Evolutionary conservation across 2,329 filamentous ascomycete species (phyloP).

Genomic region (Stemphylium beticola): DNA sequence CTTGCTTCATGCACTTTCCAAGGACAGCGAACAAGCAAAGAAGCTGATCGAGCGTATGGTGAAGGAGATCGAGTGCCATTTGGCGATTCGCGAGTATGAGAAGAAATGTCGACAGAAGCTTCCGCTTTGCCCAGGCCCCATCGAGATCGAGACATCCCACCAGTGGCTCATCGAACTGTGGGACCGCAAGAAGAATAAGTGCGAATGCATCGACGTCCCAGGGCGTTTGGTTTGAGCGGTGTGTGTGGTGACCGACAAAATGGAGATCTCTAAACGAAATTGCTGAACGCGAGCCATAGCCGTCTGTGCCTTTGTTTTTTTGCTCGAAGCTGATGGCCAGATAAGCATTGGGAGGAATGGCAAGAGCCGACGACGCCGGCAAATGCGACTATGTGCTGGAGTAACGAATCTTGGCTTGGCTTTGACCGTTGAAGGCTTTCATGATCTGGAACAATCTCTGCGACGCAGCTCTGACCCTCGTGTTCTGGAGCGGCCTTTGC

Average conservation of each 20-base stretch:
- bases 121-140: slow-evolving; percentile 32
- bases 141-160: slow-evolving; percentile 27
- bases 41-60: slow-evolving; percentile 25
- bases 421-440: neutral
- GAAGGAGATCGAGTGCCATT: slow-evolving; percentile 27
- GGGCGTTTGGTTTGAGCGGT: neutral
- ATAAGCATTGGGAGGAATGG: neutral
- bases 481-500: neutral
- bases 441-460: slow-evolving; percentile 7
- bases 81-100: slow-evolving; percentile 33
- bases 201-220: slow-evolving; percentile 21
- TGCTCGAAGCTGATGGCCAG: slow-evolving; percentile 1
- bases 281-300: neutral
- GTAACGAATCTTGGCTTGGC: slow-evolving; percentile 3
- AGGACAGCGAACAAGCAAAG: slow-evolving; percentile 14
- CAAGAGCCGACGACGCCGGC: neutral
- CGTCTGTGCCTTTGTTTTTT: slow-evolving; percentile 9
- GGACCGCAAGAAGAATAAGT: slow-evolving; percentile 28
- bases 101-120: slow-evolving; percentile 28
- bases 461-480: neutral
- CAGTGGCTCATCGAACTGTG: slow-evolving; percentile 31
- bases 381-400: slow-evolving; percentile 1
- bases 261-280: neutral
- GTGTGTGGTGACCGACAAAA: neutral
- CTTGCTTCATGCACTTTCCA: slow-evolving; percentile 3